Conservation (phyloP, 495 filamentous ascomycete genomes). For the Trichoderma parareesei region DNA sequence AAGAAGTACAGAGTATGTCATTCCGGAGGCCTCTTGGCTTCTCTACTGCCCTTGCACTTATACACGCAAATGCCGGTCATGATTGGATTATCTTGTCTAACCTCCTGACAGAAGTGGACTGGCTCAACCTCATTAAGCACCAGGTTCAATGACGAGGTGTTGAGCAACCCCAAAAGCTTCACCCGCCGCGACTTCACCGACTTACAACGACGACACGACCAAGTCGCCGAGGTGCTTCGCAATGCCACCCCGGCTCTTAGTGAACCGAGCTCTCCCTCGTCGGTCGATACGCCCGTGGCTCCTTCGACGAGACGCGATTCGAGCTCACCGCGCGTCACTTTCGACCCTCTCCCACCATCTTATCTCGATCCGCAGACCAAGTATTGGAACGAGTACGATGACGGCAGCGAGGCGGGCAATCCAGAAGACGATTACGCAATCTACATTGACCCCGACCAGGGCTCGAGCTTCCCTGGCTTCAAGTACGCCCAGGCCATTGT, state of each 20-base stretch:
- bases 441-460: constrained; percentile 46
- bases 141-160: constrained; percentile 50
- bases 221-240: constrained; percentile 45
- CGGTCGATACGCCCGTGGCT: constrained; percentile 16
- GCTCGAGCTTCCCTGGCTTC: constrained; percentile 39
- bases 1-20: constrained; percentile 57
- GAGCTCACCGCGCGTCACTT: constrained; percentile 18
- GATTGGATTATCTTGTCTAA: background rate
- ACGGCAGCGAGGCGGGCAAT: constrained; percentile 48
- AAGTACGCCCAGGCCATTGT: constrained; percentile 34
- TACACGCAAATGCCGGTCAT: no score
- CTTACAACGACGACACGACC: constrained; percentile 47
- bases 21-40: background rate
- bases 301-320: constrained; percentile 12
- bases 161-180: constrained; percentile 54
- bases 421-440: constrained; percentile 44
- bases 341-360: constrained; percentile 13
- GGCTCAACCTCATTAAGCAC: constrained; percentile 47
- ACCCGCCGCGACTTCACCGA: constrained; percentile 47
- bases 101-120: constrained; percentile 53
- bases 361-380: constrained; percentile 16
- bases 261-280: constrained; percentile 13
- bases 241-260: constrained; percentile 13
- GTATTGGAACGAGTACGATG: constrained; percentile 63
- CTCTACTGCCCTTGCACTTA: no score